A percentile compares a stretch with the other conserved stretches of the same genome.
These are phyloP conservation scores for Stachybotrys echinatus DNA, from an alignment of 2,329 filamentous ascomycete species.

Conservation along the genomic window DNA sequence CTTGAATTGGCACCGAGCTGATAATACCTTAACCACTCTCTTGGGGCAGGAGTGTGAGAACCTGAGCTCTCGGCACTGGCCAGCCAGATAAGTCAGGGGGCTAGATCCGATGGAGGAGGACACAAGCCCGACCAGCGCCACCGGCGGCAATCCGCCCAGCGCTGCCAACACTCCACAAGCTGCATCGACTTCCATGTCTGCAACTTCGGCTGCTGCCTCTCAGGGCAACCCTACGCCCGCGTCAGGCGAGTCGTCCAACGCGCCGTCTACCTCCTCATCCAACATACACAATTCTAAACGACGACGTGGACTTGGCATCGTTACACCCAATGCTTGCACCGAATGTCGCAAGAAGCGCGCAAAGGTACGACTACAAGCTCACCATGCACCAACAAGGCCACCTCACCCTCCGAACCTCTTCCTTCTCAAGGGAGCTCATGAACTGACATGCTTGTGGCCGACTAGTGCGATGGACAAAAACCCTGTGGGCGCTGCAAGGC, in stretches of 20 bases:
- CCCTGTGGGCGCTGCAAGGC: constrained; percentile 51
- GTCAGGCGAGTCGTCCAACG: constrained; percentile 19
- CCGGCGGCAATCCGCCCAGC: constrained; percentile 22
- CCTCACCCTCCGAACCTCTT: not conserved
- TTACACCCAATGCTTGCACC: constrained; percentile 56
- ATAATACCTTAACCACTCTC: not conserved
- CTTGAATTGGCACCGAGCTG: constrained; percentile 8
- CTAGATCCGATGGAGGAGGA: constrained; percentile 26
- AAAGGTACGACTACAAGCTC: constrained; percentile 36
- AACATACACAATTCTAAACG: constrained; percentile 39
- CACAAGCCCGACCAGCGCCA: constrained; percentile 20
- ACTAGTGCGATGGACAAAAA: constrained; percentile 52
- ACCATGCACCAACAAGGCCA: not conserved
- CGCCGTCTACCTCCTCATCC: constrained; percentile 16
- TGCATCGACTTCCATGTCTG: constrained; percentile 5
- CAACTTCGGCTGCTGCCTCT: constrained; percentile 14
- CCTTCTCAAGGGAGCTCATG: no score
- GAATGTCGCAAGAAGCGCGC: constrained; percentile 59
- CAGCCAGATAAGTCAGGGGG: not conserved
- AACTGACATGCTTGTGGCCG: not conserved
- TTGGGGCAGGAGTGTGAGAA: not conserved
- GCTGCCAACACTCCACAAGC: constrained; percentile 28
- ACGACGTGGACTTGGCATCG: constrained; percentile 48
- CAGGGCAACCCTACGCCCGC: constrained; percentile 23
- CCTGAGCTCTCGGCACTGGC: not conserved